Evolutionary conservation across 257 asterid genomes (phyloP).

Genomic region (Solanum habrochaites): DNA sequence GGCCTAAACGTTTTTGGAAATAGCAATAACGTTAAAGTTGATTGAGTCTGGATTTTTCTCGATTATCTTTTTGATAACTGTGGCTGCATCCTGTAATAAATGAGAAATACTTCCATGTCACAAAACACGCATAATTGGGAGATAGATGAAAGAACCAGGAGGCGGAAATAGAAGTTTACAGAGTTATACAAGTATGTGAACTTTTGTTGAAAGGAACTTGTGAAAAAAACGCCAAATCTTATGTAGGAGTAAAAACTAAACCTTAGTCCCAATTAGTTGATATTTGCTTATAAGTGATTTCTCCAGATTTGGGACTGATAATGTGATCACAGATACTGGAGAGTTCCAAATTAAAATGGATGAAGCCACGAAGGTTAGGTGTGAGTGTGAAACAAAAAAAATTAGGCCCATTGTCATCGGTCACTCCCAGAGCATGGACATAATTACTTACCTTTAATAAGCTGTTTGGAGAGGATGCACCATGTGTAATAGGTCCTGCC

Average conservation of each 20-base stretch:
- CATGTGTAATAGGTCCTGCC: constrained; percentile 74
- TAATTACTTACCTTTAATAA: constrained; percentile 38
- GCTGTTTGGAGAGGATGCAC: constrained; percentile 57
- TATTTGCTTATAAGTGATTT: no score
- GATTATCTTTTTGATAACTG: constrained; percentile 53
- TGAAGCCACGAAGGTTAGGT: background rate
- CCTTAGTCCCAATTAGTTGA: background rate
- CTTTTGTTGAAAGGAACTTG: background rate
- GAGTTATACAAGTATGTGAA: background rate
- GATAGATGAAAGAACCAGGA: background rate
- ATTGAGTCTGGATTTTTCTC: constrained; percentile 64
- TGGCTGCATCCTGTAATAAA: constrained; percentile 55
- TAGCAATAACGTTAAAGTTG: constrained; percentile 66
- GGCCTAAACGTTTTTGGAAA: constrained; percentile 40
- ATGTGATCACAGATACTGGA: background rate
- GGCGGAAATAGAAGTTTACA: background rate
- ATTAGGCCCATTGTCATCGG: background rate
- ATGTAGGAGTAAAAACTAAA: background rate
- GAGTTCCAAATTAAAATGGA: background rate
- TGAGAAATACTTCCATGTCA: background rate
- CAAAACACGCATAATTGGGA: background rate
- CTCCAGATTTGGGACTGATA: background rate
- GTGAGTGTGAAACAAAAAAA: background rate
- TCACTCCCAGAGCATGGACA: background rate
- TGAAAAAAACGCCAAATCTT: background rate